Conservation (phyloP, 176 grass and related monocot genomes). For the Secale cereale region DNA sequence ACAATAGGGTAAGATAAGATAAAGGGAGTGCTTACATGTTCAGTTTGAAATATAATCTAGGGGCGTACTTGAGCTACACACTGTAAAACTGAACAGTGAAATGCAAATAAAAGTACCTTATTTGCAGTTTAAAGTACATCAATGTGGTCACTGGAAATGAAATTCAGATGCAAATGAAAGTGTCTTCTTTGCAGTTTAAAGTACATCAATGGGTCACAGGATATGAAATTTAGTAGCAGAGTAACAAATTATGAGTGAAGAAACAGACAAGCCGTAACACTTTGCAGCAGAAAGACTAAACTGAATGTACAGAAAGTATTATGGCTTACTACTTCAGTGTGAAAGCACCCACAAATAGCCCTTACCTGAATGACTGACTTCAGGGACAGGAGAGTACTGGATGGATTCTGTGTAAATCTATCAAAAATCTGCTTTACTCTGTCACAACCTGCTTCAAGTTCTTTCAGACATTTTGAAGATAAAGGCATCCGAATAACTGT, state of each 20-base stretch:
- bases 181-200: constrained; percentile 8
- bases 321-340: neutral
- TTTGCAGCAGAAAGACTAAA: constrained; percentile 14
- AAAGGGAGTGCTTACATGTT: neutral
- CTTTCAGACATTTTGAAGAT: constrained; percentile 84
- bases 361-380: constrained; percentile 83
- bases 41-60: neutral
- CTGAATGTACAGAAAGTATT: neutral
- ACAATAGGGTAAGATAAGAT: neutral
- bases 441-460: constrained; percentile 69
- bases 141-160: constrained; percentile 7
- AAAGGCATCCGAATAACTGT: constrained; percentile 90
- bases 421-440: constrained; percentile 90
- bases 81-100: neutral
- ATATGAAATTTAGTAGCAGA: neutral
- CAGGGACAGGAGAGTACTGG: constrained; percentile 75
- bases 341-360: constrained; percentile 19
- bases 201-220: neutral
- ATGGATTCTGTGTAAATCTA: constrained; percentile 72
- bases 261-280: neutral
- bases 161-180: neutral
- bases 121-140: constrained; percentile 3
- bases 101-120: neutral
- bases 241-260: neutral
- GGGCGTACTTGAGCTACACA: neutral